phyloP scores from a whole-genome alignment of 331 rosid genomes.

The Saraca asoca region DNA sequence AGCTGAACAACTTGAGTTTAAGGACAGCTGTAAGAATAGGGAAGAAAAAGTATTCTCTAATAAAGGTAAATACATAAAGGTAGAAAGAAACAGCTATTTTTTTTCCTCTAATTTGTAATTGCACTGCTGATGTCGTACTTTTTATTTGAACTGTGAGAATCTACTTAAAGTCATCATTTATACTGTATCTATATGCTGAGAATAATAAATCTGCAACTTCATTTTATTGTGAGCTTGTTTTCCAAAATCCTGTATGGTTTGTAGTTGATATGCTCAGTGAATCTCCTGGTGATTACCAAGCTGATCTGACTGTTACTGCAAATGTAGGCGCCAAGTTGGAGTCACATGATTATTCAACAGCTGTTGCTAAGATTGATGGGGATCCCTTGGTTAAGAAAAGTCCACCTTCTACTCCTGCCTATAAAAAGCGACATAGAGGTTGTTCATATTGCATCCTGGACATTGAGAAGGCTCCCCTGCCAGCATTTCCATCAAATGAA shows the following conservation, averaged over 20 bases:
- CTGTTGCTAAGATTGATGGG: constrained; percentile 41
- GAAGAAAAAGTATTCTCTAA: constrained; percentile 41
- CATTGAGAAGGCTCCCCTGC: constrained; percentile 77
- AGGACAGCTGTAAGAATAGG: constrained; percentile 51
- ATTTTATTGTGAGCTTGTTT: constrained; percentile 1
- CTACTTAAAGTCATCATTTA: background rate
- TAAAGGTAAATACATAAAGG: constrained; percentile 52
- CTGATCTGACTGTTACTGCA: constrained; percentile 29
- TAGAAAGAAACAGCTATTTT: background rate
- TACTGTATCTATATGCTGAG: background rate
- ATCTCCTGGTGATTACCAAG: constrained; percentile 34
- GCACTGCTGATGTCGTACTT: background rate
- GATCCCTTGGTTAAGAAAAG: constrained; percentile 58
- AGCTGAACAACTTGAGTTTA: constrained; percentile 45
- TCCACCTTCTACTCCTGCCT: constrained; percentile 64
- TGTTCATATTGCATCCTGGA: constrained; percentile 92
- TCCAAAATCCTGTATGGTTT: background rate
- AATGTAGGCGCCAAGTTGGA: constrained; percentile 49
- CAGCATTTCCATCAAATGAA: constrained; percentile 66
- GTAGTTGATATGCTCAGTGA: constrained; percentile 31
- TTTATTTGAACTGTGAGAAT: background rate
- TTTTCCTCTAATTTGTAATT: background rate
- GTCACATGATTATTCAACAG: constrained; percentile 37
- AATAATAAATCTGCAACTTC: background rate
- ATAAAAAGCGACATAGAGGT: constrained; percentile 90